These are phyloP conservation scores for Leccinum subgranulosum DNA, from an alignment of 768 basidiomycete genomes.

Conservation along the genomic window DNA sequence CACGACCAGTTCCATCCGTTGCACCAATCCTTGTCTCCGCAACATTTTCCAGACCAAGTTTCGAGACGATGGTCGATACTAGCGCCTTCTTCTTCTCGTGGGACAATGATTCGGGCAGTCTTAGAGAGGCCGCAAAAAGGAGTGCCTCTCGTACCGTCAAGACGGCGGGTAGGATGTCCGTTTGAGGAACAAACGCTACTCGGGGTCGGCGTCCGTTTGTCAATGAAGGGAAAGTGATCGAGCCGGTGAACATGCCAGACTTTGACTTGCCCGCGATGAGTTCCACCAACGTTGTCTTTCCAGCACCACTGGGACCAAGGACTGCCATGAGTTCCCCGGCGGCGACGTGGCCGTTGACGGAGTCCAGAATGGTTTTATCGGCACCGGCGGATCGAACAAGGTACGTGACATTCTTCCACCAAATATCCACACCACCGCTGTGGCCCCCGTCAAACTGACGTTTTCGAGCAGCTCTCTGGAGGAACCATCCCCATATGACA, in stretches of 20 bases:
- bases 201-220: slow-evolving; percentile 40
- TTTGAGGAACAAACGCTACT: slow-evolving; percentile 85
- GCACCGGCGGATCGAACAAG: slow-evolving; percentile 40
- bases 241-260: slow-evolving; percentile 63
- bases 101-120: slow-evolving; percentile 71
- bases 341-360: slow-evolving; percentile 63
- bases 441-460: slow-evolving; percentile 36
- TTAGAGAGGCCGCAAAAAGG: slow-evolving; percentile 79
- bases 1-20: slow-evolving; percentile 66
- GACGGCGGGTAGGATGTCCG: slow-evolving; percentile 76
- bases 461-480: slow-evolving; percentile 61
- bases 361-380: slow-evolving; percentile 65
- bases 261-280: slow-evolving; percentile 84
- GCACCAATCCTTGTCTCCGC: slow-evolving; percentile 67
- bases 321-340: slow-evolving; percentile 90
- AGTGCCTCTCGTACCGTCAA: slow-evolving; percentile 83
- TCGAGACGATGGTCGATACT: slow-evolving; percentile 69
- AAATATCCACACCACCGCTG: slow-evolving; percentile 56
- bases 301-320: slow-evolving; percentile 90
- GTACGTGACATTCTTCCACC: slow-evolving; percentile 71
- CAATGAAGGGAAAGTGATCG: slow-evolving; percentile 52
- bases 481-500: slow-evolving; percentile 59
- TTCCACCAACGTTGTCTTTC: slow-evolving; percentile 90
- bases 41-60: slow-evolving; percentile 71
- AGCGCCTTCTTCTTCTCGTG: slow-evolving; percentile 59